Base-by-base conservation (phyloP, 345 rosid species). In the Eucalyptus virginea region DNA sequence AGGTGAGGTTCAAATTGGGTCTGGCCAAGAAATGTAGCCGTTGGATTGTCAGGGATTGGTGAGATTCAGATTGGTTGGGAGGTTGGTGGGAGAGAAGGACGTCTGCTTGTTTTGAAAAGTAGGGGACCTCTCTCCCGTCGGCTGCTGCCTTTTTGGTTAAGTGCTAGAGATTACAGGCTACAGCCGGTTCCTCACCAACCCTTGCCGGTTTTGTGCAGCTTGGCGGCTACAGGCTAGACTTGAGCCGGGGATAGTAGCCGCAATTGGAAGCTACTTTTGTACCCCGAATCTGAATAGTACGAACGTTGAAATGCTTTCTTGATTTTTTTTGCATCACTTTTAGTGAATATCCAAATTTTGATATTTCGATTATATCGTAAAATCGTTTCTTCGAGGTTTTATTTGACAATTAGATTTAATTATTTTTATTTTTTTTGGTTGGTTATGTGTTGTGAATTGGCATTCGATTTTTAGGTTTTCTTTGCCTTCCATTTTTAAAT, bases 131-230 rank as follows among this genome's bases (percentile, higher is more conserved):
- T 60, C 44, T 3, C 81, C 45, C 6, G 34, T 72, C 2, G 83
- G 45, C 45, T 72, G 83, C 83, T 72, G 28, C 47, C 11, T 21
- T 16, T 21, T 37, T 69, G 42, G 14, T 37, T 6, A 19, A 37
- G 42, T 40, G 47, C 47, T 6, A 6, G 47, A 40, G 13, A 77
- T 77, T 77, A 77, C 85, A 26, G 85, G 47, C 85, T 77, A 23
- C 87, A 28, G 87, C 90, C 92, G 87, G 94, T 93, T 86, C 89
- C 89, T 88, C 89, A 93, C 92, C 94, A 92, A 93, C 93, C 92
- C 89, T 85, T 21, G 58, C 90, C 92, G 89, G 93, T 92, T 52
- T 52, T 8, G 37, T 62, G 28, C 87, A 62, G 89, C 89, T 90
- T 9, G 65, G 85, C 42, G 85, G 85, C 85, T 77, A 11, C 30